A percentile compares a stretch with the other conserved stretches of the same genome.
Conservation (phyloP, 768 basidiomycete species). For the Sistotremastrum niveocremeum region DNA sequence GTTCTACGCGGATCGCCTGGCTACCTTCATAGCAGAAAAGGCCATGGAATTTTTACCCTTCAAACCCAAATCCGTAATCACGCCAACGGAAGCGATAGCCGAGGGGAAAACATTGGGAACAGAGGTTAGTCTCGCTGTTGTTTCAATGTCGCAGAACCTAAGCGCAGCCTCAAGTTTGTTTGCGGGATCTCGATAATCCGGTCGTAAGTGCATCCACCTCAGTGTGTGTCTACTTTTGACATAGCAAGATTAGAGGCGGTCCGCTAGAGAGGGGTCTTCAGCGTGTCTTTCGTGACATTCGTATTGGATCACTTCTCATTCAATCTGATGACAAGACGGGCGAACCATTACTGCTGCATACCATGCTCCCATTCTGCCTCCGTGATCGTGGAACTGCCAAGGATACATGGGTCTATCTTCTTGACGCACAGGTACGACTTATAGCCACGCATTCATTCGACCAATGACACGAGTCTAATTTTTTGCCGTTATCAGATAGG, state of each 20-base stretch:
- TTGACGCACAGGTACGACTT: slow-evolving; percentile 67
- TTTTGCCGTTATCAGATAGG: slow-evolving; percentile 46
- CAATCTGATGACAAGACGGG: slow-evolving; percentile 77
- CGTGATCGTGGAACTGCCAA: slow-evolving; percentile 50
- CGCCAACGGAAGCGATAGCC: slow-evolving; percentile 46
- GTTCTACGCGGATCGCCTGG: slow-evolving; percentile 79
- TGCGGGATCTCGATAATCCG: slow-evolving; percentile 86
- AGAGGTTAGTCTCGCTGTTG: slow-evolving; percentile 27
- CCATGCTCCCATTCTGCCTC: slow-evolving; percentile 62
- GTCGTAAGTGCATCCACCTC: slow-evolving; percentile 39
- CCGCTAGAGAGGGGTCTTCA: slow-evolving; percentile 85
- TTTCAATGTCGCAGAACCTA: slow-evolving; percentile 1
- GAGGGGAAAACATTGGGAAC: slow-evolving; percentile 51
- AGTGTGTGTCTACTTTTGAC: neutral
- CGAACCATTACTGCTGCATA: slow-evolving; percentile 78
- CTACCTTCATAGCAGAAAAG: slow-evolving; percentile 73
- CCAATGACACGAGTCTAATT: too few species aligned
- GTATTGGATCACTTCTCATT: slow-evolving; percentile 80
- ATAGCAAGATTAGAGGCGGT: slow-evolving; percentile 47
- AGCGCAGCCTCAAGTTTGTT: slow-evolving; percentile 33
- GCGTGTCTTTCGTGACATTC: slow-evolving; percentile 73
- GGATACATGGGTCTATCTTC: slow-evolving; percentile 69
- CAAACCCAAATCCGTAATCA: slow-evolving; percentile 40
- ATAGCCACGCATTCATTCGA: too few species aligned
- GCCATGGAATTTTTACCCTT: slow-evolving; percentile 78